These are phyloP conservation scores for Rhinocladiella similis DNA, from an alignment of 2,329 filamentous ascomycete genomes.

Conservation along the genomic window DNA sequence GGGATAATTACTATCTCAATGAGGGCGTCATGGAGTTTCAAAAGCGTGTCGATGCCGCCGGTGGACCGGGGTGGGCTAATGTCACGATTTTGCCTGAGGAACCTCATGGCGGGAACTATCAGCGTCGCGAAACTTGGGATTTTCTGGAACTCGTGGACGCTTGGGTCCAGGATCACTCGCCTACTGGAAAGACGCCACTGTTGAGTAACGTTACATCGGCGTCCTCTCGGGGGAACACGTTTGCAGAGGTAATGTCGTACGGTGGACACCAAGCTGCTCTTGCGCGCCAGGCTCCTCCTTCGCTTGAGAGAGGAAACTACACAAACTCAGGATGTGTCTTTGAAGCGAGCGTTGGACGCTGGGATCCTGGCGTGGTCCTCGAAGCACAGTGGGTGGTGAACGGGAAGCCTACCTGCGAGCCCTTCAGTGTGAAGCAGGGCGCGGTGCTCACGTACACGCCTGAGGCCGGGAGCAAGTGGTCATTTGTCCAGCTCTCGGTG, in stretches of 20 bases:
- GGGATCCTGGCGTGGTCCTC: slow-evolving; percentile 15
- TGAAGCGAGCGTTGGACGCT: slow-evolving; percentile 12
- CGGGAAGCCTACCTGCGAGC: slow-evolving; percentile 10
- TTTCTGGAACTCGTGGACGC: slow-evolving; percentile 10
- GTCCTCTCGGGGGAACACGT: slow-evolving; percentile 13
- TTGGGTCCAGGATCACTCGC: slow-evolving; percentile 16
- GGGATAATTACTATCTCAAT: slow-evolving; percentile 19
- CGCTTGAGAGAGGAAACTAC: neutral
- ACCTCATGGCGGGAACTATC: slow-evolving; percentile 16
- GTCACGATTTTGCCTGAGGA: slow-evolving; percentile 15
- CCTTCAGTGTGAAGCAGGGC: slow-evolving; percentile 8
- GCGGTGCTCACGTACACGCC: slow-evolving; percentile 7
- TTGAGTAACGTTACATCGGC: slow-evolving; percentile 2
- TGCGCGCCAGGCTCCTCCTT: slow-evolving; percentile 9
- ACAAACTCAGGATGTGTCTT: neutral
- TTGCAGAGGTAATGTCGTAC: slow-evolving; percentile 12
- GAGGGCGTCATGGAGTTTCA: slow-evolving; percentile 17
- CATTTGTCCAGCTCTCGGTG: slow-evolving; percentile 13
- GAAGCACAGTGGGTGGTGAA: slow-evolving; percentile 14
- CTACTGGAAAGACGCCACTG: slow-evolving; percentile 11
- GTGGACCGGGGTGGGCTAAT: slow-evolving; percentile 10
- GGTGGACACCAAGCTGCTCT: slow-evolving; percentile 14
- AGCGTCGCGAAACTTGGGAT: slow-evolving; percentile 12
- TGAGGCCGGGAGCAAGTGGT: neutral
- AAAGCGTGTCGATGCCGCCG: slow-evolving; percentile 7